phyloP scores from a whole-genome alignment of 192 early-diverging fungal species.

The Rhizophagus prolifer region DNA sequence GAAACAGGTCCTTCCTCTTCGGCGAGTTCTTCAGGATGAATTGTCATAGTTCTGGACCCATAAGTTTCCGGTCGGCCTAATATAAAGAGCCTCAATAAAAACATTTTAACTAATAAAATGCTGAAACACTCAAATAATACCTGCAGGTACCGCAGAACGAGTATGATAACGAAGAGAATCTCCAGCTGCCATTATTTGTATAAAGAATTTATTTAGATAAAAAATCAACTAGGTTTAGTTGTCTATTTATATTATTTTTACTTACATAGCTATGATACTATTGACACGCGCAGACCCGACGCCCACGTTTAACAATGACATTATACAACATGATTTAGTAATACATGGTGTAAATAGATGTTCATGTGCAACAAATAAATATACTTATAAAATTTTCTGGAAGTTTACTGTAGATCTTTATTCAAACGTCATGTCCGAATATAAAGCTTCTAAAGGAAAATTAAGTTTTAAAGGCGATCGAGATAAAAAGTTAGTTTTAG shows the following conservation, averaged over 20 bases:
- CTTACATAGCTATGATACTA: no score
- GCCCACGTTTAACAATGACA: no score
- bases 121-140: neutral
- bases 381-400: no score
- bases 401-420: no score
- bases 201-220: no score
- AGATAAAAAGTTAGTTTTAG: slow-evolving; percentile 35
- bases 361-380: no score
- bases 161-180: neutral
- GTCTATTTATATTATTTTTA: no score
- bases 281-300: no score
- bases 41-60: slow-evolving; percentile 34
- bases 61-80: slow-evolving; percentile 21
- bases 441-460: slow-evolving; percentile 47
- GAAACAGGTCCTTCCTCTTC: slow-evolving; percentile 5
- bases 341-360: no score
- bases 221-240: no score
- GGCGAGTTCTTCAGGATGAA: slow-evolving; percentile 20
- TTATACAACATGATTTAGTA: no score
- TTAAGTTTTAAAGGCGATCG: slow-evolving; percentile 65
- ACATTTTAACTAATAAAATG: neutral
- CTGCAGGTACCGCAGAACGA: neutral
- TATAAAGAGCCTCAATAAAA: neutral
- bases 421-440: slow-evolving; percentile 28
- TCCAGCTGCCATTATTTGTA: neutral